Conservation (phyloP, 495 filamentous ascomycete species). For the Podospora pseudopauciseta region DNA sequence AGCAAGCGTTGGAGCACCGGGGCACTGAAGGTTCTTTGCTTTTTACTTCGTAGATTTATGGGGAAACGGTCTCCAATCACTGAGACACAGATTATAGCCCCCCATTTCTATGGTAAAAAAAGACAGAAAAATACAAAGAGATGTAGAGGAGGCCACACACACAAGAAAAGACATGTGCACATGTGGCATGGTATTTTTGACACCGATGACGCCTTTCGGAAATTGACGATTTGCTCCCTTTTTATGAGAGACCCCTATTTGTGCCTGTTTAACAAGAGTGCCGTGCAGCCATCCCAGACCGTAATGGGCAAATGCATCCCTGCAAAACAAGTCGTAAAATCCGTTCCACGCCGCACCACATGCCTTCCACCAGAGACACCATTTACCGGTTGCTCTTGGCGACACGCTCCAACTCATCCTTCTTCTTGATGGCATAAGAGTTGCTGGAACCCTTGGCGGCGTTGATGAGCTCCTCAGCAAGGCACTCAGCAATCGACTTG, state of each 20-base stretch:
- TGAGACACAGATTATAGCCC: slow-evolving; percentile 4
- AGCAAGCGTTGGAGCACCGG: background rate
- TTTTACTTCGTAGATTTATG: background rate
- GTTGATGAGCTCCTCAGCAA: slow-evolving; percentile 99
- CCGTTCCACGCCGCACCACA: slow-evolving; percentile 37
- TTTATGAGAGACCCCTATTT: slow-evolving; percentile 41
- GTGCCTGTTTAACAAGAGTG: slow-evolving; percentile 48
- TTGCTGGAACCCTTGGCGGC: slow-evolving; percentile 99
- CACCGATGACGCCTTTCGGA: slow-evolving; percentile 16
- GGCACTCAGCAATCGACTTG: slow-evolving; percentile 96
- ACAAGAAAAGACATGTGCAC: slow-evolving; percentile 13
- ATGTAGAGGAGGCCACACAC: slow-evolving; percentile 9
- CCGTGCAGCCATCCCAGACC: slow-evolving; percentile 43
- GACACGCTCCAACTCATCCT: slow-evolving; percentile 99
- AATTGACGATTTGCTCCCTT: slow-evolving; percentile 25
- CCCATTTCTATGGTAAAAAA: slow-evolving; percentile 5
- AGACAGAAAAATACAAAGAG: background rate
- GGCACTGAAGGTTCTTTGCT: background rate
- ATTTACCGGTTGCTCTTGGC: slow-evolving; percentile 98
- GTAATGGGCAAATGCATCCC: slow-evolving; percentile 50
- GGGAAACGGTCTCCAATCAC: background rate
- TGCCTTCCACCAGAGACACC: slow-evolving; percentile 36
- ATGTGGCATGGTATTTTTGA: background rate
- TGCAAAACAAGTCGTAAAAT: slow-evolving; percentile 48
- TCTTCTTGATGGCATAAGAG: slow-evolving; percentile 99